Evolutionary conservation across 1,284 basidiomycete genomes (phyloP), one percentile per base, ranked within the genome.

Genomic region (Tilletia caries): DNA sequence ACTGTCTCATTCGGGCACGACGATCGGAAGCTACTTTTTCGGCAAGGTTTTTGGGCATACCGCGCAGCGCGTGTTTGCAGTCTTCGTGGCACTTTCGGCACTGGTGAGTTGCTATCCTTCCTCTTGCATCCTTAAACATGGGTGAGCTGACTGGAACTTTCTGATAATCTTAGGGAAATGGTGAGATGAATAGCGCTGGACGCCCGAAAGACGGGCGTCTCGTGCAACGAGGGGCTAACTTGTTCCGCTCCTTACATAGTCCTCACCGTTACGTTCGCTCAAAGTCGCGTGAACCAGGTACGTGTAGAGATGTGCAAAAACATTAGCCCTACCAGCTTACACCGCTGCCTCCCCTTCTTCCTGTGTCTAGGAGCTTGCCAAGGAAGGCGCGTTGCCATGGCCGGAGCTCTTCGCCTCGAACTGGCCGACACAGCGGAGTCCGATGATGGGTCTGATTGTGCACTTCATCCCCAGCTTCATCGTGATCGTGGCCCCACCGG

Each of bases 21-120:
- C 86, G 0, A 86, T 89, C 15, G 88, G 88, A 0, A 84, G 87
- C 0, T 71, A 86, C 46, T 89, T 88, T 76, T 88, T 89, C 73
- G 74, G 78, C 54, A 86, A 87, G 37, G 87, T 89, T 33, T 89
- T 88, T 69, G 88, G 88, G 15, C 64, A 75, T 0, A 69, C 79
- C 0, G 87, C 87, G 0, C 82, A 86, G 73, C 85, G 83, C 64
- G 88, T 86, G 0, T 76, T 89, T 20, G 85, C 86, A 20, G 85
- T 86, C 0, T 87, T 88, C 66, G 85, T 88, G 43, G 88, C 87
- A 3, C 80, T 88, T 13, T 87, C 87, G 50, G 77, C 80, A 3
- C 67, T 81, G 2, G 77, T 62, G 58, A 62, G 58, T 62, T n/a
- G 10, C 12, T 8, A 6, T 50, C 20, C 20, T 50, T 50, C 48